A percentile compares a stretch with the other conserved stretches of the same genome.
Conservation (phyloP, 305 asterid species). For the Ajuga reptans region DNA sequence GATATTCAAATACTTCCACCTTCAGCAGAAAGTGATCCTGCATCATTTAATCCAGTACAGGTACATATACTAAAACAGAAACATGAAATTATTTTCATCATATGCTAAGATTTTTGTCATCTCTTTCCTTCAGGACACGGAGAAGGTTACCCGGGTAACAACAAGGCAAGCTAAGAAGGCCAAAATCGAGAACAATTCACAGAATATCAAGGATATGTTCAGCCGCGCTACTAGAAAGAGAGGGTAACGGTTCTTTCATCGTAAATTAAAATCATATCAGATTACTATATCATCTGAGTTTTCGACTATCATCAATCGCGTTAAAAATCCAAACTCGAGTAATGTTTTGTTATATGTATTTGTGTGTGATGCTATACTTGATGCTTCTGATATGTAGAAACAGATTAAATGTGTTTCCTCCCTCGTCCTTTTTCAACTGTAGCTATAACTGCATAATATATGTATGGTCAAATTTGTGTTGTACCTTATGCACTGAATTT, state of each 20-base stretch:
- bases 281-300: not conserved
- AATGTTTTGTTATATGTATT: not conserved
- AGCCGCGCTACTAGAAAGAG: conserved; percentile 58
- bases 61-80: conserved; percentile 22
- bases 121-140: conserved; percentile 36
- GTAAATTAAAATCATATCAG: not conserved
- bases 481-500: no score
- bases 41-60: conserved; percentile 41
- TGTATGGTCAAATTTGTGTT: not conserved
- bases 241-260: conserved; percentile 25
- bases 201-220: conserved; percentile 87
- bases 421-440: not conserved
- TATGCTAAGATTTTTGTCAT: not conserved
- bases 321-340: not conserved
- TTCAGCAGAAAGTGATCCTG: conserved; percentile 30
- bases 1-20: conserved; percentile 29
- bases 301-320: not conserved
- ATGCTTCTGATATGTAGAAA: not conserved
- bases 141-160: conserved; percentile 34
- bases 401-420: not conserved
- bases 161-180: conserved; percentile 61
- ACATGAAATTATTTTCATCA: not conserved
- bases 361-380: not conserved
- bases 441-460: not conserved
- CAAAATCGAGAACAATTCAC: conserved; percentile 64